Conservation (phyloP, 805 yeast species). For the Ogataea corticis region DNA sequence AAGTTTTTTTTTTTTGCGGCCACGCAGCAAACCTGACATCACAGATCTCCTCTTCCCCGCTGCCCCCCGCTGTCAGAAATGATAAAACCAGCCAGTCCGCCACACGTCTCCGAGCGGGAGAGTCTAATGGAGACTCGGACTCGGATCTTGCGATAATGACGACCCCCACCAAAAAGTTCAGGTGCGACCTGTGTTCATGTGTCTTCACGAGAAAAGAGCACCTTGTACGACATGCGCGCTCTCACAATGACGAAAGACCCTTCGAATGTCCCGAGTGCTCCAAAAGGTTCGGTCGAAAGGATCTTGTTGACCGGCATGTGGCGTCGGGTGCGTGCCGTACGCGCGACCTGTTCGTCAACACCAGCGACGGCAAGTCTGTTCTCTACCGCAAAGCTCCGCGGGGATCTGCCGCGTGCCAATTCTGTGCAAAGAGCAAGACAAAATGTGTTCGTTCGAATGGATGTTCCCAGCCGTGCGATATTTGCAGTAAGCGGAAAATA, state of each 20-base stretch:
- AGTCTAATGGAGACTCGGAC: not conserved
- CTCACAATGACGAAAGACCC: conserved; percentile 13
- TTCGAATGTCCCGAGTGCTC: conserved; percentile 9
- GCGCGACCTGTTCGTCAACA: conserved; percentile 9
- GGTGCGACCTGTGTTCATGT: conserved; percentile 8
- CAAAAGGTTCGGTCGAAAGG: conserved; percentile 10
- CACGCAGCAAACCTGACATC: no score
- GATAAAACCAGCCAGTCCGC: no score
- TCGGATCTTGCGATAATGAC: not conserved
- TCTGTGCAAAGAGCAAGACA: conserved; percentile 10
- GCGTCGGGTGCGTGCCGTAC: conserved; percentile 9
- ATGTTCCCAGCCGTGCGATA: conserved; percentile 4
- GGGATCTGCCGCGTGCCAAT: conserved; percentile 6
- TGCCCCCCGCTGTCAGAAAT: no score
- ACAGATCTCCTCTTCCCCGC: no score
- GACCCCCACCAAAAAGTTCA: conserved; percentile 3
- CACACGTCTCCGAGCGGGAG: no score
- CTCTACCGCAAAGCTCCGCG: conserved; percentile 4
- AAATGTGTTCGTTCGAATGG: conserved; percentile 7
- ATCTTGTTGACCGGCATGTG: conserved; percentile 9
- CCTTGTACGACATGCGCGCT: conserved; percentile 8
- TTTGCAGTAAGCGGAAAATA: conserved; percentile 5
- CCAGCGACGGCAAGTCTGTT: conserved; percentile 5
- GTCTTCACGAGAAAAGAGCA: conserved; percentile 11
- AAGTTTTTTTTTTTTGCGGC: no score